A percentile compares a stretch with the other conserved stretches of the same genome.
phyloP scores from a whole-genome alignment of 2,329 filamentous ascomycete species.

The Cladosporium velox region DNA sequence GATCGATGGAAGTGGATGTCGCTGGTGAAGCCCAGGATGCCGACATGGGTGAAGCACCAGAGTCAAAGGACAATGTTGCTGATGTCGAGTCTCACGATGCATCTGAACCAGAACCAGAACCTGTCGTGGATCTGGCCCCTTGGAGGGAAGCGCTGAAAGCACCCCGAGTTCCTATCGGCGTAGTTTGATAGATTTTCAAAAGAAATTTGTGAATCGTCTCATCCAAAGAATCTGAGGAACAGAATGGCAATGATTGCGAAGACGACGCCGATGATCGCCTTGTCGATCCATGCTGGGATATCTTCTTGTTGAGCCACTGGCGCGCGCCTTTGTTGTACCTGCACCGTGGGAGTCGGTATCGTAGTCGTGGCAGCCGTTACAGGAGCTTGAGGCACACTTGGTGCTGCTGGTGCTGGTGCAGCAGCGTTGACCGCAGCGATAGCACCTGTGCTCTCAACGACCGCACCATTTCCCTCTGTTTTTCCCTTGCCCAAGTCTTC shows the following conservation, averaged over 20 bases:
- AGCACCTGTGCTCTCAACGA: slow-evolving; percentile 13
- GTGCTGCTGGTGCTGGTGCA: neutral
- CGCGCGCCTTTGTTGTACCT: slow-evolving; percentile 23
- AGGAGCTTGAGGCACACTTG: neutral
- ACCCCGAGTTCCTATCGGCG: slow-evolving; percentile 26
- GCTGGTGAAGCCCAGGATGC: neutral
- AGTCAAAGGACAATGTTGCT: neutral
- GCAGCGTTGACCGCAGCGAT: neutral
- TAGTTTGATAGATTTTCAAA: slow-evolving; percentile 20
- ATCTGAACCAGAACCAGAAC: neutral
- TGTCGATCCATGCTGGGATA: slow-evolving; percentile 75
- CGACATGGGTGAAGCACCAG: slow-evolving; percentile 3
- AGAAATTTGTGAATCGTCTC: neutral
- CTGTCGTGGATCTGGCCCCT: slow-evolving; percentile 8
- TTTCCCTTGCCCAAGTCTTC: slow-evolving; percentile 63
- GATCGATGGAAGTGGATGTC: slow-evolving; percentile 1
- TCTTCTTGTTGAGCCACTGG: slow-evolving; percentile 45
- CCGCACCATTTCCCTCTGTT: slow-evolving; percentile 24
- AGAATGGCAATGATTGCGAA: slow-evolving; percentile 72
- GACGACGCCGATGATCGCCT: slow-evolving; percentile 72
- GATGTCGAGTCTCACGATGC: neutral
- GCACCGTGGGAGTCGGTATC: slow-evolving; percentile 19
- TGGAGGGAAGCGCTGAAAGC: slow-evolving; percentile 26
- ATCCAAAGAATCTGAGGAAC: slow-evolving; percentile 24
- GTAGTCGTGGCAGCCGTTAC: slow-evolving; percentile 20